phyloP scores from a whole-genome alignment of 495 filamentous ascomycete genomes.

The Aspergillus wentii region DNA sequence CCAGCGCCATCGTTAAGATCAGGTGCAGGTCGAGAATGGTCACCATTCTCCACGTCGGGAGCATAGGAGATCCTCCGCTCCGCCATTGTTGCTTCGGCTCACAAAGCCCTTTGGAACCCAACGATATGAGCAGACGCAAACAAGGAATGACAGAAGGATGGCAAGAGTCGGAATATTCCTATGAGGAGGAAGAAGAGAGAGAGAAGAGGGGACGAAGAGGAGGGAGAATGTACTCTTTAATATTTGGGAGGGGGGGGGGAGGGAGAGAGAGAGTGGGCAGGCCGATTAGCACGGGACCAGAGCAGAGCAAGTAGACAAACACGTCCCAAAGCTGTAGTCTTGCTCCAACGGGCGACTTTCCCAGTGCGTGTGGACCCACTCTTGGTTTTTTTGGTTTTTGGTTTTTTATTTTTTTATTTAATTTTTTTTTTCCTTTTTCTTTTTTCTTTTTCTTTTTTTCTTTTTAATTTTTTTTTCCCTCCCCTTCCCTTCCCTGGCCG shows the following conservation, averaged over 20 bases:
- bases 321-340: conserved; percentile 18
- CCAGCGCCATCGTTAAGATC: conserved; percentile 24
- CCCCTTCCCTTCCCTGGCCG: too few species aligned
- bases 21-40: conserved; percentile 30
- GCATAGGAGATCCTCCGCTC: conserved; percentile 52
- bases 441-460: conserved; percentile 8
- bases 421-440: conserved; percentile 4
- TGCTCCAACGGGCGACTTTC: conserved; percentile 28
- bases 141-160: conserved; percentile 31
- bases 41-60: conserved; percentile 48
- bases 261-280: conserved; percentile 19
- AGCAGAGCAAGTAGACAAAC: conserved; percentile 10
- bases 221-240: conserved; percentile 21
- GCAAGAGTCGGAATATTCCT: conserved; percentile 45
- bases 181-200: conserved; percentile 21
- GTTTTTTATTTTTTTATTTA: conserved; percentile 6
- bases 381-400: conserved; percentile 14
- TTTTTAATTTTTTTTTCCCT: conserved; percentile 8
- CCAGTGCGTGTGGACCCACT: conserved; percentile 22
- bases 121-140: conserved; percentile 38
- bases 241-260: conserved; percentile 15
- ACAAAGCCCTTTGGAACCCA: conserved; percentile 38
- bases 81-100: conserved; percentile 48
- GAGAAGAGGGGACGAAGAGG: conserved; percentile 17
- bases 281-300: conserved; percentile 24